Percentiles rank a stretch among this genome's conserved stretches.
These are phyloP conservation scores for Lactarius tabidus DNA, from an alignment of 768 basidiomycete species.

Conservation along the genomic window DNA sequence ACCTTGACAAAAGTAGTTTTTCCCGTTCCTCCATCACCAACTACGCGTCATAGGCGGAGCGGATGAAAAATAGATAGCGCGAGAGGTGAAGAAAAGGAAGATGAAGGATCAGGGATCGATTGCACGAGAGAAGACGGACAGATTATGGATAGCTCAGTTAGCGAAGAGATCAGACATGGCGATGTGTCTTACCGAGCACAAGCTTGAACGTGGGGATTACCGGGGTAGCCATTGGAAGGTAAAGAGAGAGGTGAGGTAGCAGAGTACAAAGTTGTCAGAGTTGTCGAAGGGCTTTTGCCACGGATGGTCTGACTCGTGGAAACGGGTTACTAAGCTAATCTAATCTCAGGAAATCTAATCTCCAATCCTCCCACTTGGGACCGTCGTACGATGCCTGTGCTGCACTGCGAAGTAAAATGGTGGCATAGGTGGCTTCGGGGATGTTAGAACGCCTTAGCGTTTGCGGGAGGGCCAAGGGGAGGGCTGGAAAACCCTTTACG, in stretches of 20 bases:
- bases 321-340: constrained; percentile 16
- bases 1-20: constrained; percentile 99
- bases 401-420: neutral
- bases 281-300: constrained; percentile 1
- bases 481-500: no score
- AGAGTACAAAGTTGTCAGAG: neutral
- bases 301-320: constrained; percentile 22
- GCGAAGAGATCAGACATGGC: constrained; percentile 22
- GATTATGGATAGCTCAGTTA: neutral
- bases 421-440: neutral
- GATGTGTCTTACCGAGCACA: constrained; percentile 75
- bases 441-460: no score
- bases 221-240: constrained; percentile 39
- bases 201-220: constrained; percentile 93
- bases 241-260: constrained; percentile 33
- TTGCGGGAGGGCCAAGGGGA: no score
- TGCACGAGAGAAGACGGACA: constrained; percentile 36
- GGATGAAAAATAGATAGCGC: constrained; percentile 25
- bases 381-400: no score
- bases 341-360: neutral
- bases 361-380: neutral
- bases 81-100: constrained; percentile 21
- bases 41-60: constrained; percentile 39
- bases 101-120: constrained; percentile 46
- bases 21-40: constrained; percentile 95